phyloP scores from a whole-genome alignment of 1,284 basidiomycete genomes.

The Abortiporus biennis region DNA sequence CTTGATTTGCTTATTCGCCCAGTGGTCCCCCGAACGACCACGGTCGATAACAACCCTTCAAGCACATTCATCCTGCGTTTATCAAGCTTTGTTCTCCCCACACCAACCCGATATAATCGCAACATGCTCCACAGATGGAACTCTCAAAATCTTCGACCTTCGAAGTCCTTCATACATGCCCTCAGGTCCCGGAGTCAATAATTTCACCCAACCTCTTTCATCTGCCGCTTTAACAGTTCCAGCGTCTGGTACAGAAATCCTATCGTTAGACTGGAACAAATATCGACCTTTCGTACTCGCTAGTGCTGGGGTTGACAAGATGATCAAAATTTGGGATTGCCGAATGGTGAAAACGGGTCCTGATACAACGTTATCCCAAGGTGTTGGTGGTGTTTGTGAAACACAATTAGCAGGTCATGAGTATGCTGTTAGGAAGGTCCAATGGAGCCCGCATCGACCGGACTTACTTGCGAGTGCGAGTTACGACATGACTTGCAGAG shows the following conservation, averaged over 20 bases:
- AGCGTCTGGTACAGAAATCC: constrained; percentile 64
- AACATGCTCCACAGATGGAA: constrained; percentile 83
- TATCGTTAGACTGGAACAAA: constrained; percentile 91
- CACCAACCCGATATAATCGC: constrained; percentile 80
- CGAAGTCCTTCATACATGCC: constrained; percentile 45
- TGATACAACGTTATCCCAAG: constrained; percentile 29
- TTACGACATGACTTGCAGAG: constrained; percentile 95
- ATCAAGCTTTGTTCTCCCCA: constrained; percentile 88
- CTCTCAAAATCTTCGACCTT: constrained; percentile 77
- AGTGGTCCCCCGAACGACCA: constrained; percentile 87
- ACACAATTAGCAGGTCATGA: constrained; percentile 69
- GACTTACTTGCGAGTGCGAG: constrained; percentile 80
- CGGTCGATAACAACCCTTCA: constrained; percentile 77
- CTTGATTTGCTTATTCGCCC: not conserved
- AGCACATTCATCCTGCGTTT: constrained; percentile 81
- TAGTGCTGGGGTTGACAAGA: constrained; percentile 77
- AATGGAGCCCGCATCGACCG: constrained; percentile 72
- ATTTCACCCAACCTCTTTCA: constrained; percentile 57
- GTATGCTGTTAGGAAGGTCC: constrained; percentile 75
- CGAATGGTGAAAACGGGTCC: constrained; percentile 62
- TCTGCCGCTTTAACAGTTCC: constrained; percentile 66
- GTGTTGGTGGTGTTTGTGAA: constrained; percentile 67
- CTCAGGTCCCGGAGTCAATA: constrained; percentile 28
- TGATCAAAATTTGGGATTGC: constrained; percentile 81
- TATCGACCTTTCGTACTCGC: constrained; percentile 78